Evolutionary conservation across 2,329 filamentous ascomycete genomes (phyloP).

Genomic region (Fonsecaea multimorphosa): DNA sequence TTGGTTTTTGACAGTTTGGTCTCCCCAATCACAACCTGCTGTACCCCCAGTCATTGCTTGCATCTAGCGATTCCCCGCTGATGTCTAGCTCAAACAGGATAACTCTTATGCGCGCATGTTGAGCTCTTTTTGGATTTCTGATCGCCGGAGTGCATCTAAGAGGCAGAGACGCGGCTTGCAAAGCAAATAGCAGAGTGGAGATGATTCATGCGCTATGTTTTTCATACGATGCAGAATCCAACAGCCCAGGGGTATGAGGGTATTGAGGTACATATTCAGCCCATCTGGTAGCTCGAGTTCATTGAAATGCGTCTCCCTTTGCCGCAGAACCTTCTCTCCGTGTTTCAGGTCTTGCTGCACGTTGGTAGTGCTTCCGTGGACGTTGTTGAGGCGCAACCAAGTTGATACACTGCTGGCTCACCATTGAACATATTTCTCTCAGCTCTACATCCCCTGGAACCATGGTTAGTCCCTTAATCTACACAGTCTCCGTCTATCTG

Average conservation of each 20-base stretch:
- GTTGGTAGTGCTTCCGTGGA: constrained; percentile 2
- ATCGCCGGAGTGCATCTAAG: not conserved
- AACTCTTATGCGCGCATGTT: not conserved
- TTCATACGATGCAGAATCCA: not conserved
- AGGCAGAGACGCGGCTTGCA: not conserved
- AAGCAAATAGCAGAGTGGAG: not conserved
- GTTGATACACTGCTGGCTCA: not conserved
- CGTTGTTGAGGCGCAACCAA: not conserved
- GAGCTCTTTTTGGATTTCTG: not conserved
- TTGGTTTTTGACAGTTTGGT: not conserved
- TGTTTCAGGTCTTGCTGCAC: not conserved
- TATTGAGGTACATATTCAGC: constrained; percentile 8
- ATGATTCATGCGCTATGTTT: not conserved
- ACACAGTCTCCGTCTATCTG: not conserved
- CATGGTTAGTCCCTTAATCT: not conserved
- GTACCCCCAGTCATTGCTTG: not conserved
- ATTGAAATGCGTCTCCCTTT: not conserved
- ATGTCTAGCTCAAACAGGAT: not conserved
- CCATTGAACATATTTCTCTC: not conserved
- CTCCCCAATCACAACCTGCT: not conserved
- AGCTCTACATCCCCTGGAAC: not conserved
- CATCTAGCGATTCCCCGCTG: not conserved
- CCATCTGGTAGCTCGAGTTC: not conserved
- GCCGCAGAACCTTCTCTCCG: not conserved
- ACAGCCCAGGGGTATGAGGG: not conserved